phyloP scores from a whole-genome alignment of 371 early-diverging fungal genomes.

The Apophysomyces sp. region DNA sequence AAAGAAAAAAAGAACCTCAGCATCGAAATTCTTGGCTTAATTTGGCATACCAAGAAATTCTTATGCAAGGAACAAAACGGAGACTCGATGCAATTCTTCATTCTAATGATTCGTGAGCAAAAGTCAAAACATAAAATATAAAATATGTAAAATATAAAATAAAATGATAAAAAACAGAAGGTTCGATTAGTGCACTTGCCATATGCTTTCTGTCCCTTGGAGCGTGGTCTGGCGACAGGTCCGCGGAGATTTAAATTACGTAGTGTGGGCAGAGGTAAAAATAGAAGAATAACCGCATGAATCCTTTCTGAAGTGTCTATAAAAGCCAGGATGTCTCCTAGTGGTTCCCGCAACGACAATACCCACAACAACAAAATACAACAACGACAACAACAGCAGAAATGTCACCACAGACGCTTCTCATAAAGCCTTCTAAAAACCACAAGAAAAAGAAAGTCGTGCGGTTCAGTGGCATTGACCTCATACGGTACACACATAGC shows the following conservation, averaged over 20 bases:
- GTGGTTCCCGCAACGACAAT: background rate
- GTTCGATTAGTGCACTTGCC: background rate
- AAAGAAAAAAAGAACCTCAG: background rate
- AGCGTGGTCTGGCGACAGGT: background rate
- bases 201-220: background rate
- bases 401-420: too few species aligned
- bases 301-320: background rate
- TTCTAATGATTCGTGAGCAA: background rate
- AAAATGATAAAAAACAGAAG: background rate
- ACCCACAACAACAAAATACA: background rate
- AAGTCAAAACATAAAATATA: too few species aligned
- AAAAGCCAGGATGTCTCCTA: background rate
- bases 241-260: background rate
- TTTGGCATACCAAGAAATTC: background rate
- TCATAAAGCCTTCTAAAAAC: background rate
- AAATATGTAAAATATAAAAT: too few species aligned
- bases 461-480: slow-evolving; percentile 11
- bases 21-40: background rate
- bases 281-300: background rate
- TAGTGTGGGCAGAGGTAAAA: background rate
- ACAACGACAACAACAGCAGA: too few species aligned
- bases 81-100: background rate
- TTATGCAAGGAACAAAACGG: background rate
- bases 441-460: slow-evolving; percentile 12
- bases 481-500: slow-evolving; percentile 15